phyloP scores from a whole-genome alignment of 331 rosid genomes.

The Erythrophleum ivorense region DNA sequence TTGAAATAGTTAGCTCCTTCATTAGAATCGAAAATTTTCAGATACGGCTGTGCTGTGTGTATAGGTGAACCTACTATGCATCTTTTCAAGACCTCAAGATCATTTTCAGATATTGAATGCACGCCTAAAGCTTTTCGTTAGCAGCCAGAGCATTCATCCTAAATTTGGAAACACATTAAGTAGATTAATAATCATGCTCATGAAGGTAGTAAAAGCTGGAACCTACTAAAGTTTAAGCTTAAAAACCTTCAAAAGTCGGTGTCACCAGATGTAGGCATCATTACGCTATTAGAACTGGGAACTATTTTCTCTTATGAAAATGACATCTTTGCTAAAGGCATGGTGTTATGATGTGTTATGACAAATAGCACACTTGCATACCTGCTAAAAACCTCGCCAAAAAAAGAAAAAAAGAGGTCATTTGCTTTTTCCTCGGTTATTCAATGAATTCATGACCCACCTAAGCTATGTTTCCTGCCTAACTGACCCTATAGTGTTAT shows the following conservation, averaged over 20 bases:
- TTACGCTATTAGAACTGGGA: constrained; percentile 19
- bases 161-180: constrained; percentile 37
- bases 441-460: constrained; percentile 42
- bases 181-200: constrained; percentile 32
- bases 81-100: constrained; percentile 27
- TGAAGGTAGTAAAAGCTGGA: constrained; percentile 39
- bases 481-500: constrained; percentile 30
- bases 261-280: constrained; percentile 41
- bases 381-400: constrained; percentile 7
- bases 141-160: constrained; percentile 21
- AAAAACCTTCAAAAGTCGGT: constrained; percentile 48
- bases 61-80: no score
- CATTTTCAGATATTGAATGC: constrained; percentile 43
- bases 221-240: constrained; percentile 39
- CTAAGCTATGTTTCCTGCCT: constrained; percentile 28
- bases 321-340: constrained; percentile 36
- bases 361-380: constrained; percentile 9
- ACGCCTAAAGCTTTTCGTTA: background rate
- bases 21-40: constrained; percentile 32
- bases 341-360: constrained; percentile 18
- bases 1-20: background rate
- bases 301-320: constrained; percentile 22
- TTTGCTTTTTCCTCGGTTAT: constrained; percentile 22
- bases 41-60: constrained; percentile 15
- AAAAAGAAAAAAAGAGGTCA: constrained; percentile 14